Evolutionary conservation across 371 early-diverging fungal species (phyloP).

Genomic region (Ordospora colligata): DNA sequence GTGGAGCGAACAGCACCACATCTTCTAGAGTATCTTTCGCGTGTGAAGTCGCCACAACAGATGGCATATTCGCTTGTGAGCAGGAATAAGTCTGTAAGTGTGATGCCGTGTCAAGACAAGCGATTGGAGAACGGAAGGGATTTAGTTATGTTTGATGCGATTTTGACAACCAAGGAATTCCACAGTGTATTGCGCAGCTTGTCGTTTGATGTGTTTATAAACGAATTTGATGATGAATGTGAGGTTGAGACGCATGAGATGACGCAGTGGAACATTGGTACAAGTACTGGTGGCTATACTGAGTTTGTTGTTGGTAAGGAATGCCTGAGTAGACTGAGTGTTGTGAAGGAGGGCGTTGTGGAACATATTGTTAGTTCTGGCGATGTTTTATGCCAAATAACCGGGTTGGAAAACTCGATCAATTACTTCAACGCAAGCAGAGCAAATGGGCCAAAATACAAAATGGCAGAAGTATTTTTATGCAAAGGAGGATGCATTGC

Average conservation of each 20-base stretch:
- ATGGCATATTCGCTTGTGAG: slow-evolving; percentile 5
- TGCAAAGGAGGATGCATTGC: slow-evolving; percentile 47
- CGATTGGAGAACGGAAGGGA: slow-evolving; percentile 45
- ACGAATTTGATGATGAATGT: neutral
- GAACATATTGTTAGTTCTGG: neutral
- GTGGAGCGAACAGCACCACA: slow-evolving; percentile 42
- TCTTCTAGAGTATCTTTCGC: slow-evolving; percentile 37
- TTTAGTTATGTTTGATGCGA: slow-evolving; percentile 14
- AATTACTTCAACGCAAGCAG: slow-evolving; percentile 28
- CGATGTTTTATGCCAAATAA: neutral
- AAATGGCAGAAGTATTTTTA: slow-evolving; percentile 35
- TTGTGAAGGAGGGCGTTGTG: neutral
- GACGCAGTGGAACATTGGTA: slow-evolving; percentile 1
- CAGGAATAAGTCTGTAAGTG: slow-evolving; percentile 17
- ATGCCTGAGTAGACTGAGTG: neutral
- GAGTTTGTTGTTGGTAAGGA: slow-evolving; percentile 9
- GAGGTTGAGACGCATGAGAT: neutral
- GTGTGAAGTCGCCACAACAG: slow-evolving; percentile 38
- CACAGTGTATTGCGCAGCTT: neutral
- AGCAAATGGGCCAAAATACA: slow-evolving; percentile 7
- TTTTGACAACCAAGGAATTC: slow-evolving; percentile 46
- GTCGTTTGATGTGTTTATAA: neutral
- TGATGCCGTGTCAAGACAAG: slow-evolving; percentile 55
- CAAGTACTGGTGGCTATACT: neutral
- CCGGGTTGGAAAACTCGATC: slow-evolving; percentile 27